Percentiles rank a stretch among this genome's conserved stretches.
Evolutionary conservation across 495 filamentous ascomycete species (phyloP).

Genomic region (Aspergillus cavernicola): DNA sequence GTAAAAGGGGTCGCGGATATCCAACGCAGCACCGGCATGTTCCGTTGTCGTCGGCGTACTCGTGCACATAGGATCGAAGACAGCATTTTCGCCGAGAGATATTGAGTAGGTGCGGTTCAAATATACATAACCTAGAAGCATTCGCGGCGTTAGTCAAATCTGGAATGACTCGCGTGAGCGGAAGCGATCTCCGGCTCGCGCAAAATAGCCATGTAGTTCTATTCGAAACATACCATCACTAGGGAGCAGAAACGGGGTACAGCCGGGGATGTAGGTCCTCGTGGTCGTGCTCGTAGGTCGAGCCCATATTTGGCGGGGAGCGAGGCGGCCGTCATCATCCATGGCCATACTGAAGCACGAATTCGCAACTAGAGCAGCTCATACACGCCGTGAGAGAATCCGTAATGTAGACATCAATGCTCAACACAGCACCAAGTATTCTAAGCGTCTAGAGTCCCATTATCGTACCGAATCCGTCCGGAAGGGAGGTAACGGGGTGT

Average conservation of each 20-base stretch:
- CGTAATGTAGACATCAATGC: constrained; percentile 12
- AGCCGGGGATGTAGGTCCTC: constrained; percentile 41
- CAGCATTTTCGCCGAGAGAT: constrained; percentile 58
- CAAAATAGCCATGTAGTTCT: background rate
- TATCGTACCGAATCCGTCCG: background rate
- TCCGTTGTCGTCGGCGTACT: constrained; percentile 24
- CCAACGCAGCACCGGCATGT: constrained; percentile 44
- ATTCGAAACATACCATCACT: constrained; percentile 39
- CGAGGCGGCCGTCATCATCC: constrained; percentile 34
- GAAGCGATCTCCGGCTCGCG: background rate
- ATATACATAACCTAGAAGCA: constrained; percentile 48
- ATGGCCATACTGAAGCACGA: constrained; percentile 23
- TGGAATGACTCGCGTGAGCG: too few relatives aligned
- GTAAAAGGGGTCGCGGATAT: constrained; percentile 83
- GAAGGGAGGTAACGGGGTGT: background rate
- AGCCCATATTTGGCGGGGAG: constrained; percentile 52
- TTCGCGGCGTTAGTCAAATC: background rate
- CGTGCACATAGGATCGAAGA: constrained; percentile 62
- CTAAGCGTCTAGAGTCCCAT: constrained; percentile 12
- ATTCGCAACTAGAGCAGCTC: constrained; percentile 22
- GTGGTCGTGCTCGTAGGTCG: constrained; percentile 42
- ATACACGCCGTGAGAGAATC: constrained; percentile 19
- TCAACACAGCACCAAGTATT: background rate
- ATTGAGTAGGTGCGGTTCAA: constrained; percentile 54
- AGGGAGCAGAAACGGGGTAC: constrained; percentile 62